Conservation (phyloP, 139 green algal species). For the Chlamydomonas eustigma region DNA sequence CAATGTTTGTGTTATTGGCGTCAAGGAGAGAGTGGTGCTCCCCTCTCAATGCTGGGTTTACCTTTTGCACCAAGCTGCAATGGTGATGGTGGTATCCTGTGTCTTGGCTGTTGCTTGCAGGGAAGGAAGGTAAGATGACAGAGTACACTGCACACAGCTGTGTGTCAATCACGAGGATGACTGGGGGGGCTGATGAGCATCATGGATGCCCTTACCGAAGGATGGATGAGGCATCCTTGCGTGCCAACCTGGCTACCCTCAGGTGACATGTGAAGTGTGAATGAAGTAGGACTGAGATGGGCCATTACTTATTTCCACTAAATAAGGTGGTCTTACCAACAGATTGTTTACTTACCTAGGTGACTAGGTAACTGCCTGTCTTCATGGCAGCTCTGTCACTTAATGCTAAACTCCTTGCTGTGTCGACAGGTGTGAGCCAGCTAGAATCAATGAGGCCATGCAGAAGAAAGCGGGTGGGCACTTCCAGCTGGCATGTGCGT, state of each 20-base stretch:
- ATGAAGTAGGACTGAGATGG: too few species aligned
- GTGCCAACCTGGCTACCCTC: slow-evolving; percentile 13
- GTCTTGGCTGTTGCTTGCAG: too few species aligned
- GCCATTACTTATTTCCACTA: too few species aligned
- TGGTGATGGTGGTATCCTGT: too few species aligned
- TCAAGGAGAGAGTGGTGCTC: too few species aligned
- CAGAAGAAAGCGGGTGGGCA: slow-evolving; percentile 70
- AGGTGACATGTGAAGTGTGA: too few species aligned
- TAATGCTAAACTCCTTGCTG: too few species aligned
- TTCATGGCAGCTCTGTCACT: too few species aligned
- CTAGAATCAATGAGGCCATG: slow-evolving; percentile 60
- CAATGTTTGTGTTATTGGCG: neutral
- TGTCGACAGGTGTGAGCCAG: neutral
- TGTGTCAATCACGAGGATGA: slow-evolving; percentile 77
- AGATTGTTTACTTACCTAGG: too few species aligned
- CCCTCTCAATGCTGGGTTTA: neutral
- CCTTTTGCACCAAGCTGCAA: too few species aligned
- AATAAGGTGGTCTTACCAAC: too few species aligned
- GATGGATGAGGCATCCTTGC: slow-evolving; percentile 57
- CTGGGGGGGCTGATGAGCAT: slow-evolving; percentile 22
- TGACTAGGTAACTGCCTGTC: too few species aligned
- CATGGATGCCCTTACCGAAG: slow-evolving; percentile 90
- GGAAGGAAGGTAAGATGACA: slow-evolving; percentile 19
- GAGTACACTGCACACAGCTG: slow-evolving; percentile 37
- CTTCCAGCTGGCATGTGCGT: slow-evolving; percentile 90